Conservation (phyloP, 2,329 filamentous ascomycete species). For the Aspergillus tamarii region DNA sequence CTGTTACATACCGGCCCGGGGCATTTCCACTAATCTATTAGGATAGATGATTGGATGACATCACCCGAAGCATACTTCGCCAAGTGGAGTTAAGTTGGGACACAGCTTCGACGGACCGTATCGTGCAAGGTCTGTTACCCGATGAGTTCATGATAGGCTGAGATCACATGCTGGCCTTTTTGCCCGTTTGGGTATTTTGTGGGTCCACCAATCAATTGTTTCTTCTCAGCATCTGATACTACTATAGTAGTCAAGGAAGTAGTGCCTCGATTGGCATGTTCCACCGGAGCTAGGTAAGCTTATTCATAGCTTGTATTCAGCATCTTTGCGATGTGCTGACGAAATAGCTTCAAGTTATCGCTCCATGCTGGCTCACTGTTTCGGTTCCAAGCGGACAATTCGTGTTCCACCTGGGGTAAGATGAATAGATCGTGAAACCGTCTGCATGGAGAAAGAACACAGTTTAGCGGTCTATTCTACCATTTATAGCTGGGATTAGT, state of each 20-base stretch:
- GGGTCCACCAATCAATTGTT: neutral
- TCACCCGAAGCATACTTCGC: neutral
- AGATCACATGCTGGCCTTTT: constrained; percentile 6
- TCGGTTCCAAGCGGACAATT: neutral
- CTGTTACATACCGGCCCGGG: constrained; percentile 15
- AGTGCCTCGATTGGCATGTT: neutral
- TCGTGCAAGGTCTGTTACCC: neutral
- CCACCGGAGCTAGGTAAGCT: neutral
- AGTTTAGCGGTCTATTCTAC: no score
- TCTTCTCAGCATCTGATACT: neutral
- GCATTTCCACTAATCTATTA: constrained; percentile 7
- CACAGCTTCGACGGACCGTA: neutral
- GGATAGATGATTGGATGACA: neutral
- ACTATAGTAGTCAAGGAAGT: neutral
- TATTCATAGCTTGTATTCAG: neutral
- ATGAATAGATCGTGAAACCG: neutral
- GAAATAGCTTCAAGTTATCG: neutral
- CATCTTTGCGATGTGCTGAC: neutral
- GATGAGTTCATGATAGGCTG: neutral
- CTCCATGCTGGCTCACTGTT: neutral
- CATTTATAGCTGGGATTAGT: neutral
- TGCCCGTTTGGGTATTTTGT: neutral
- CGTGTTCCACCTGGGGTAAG: neutral
- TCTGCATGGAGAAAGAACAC: neutral
- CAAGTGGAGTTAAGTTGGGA: neutral